Conservation (phyloP, 345 rosid species). For the Salix viminalis region DNA sequence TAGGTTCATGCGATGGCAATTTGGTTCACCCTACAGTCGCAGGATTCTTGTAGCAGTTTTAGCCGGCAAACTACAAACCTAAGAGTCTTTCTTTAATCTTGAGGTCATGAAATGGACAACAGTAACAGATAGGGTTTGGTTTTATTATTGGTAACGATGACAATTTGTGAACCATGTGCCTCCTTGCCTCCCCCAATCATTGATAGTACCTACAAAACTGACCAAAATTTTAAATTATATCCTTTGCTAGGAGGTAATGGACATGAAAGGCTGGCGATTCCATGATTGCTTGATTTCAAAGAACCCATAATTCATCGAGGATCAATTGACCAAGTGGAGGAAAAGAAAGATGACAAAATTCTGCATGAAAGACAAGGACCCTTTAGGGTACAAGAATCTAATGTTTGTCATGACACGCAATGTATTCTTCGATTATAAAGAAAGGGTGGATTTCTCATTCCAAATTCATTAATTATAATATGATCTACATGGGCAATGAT, state of each 20-base stretch:
- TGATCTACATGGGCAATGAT: conserved; percentile 3
- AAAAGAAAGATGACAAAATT: conserved; percentile 1
- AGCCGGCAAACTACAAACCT: conserved; percentile 25
- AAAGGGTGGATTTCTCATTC: neutral
- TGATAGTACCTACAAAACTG: neutral
- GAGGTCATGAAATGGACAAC: conserved; percentile 12
- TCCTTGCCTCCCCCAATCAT: conserved; percentile 37
- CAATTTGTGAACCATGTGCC: neutral
- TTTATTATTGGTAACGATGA: neutral
- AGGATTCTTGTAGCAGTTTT: conserved; percentile 28
- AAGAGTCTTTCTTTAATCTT: conserved; percentile 1
- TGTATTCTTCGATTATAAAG: neutral
- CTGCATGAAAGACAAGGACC: conserved; percentile 4
- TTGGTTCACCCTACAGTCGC: conserved; percentile 11
- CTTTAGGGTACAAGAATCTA: conserved; percentile 23
- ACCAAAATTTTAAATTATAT: conserved; percentile 15
- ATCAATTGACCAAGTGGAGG: conserved; percentile 11
- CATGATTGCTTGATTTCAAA: conserved; percentile 16
- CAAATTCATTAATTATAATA: neutral
- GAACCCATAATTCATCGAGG: conserved; percentile 5
- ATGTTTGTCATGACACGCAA: neutral
- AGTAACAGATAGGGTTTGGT: neutral
- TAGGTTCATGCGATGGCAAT: conserved; percentile 32
- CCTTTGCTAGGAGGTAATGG: conserved; percentile 14
- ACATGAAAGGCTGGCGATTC: conserved; percentile 45